Conservation (phyloP, 768 basidiomycete species). For the Agaricus subrufescens region DNA sequence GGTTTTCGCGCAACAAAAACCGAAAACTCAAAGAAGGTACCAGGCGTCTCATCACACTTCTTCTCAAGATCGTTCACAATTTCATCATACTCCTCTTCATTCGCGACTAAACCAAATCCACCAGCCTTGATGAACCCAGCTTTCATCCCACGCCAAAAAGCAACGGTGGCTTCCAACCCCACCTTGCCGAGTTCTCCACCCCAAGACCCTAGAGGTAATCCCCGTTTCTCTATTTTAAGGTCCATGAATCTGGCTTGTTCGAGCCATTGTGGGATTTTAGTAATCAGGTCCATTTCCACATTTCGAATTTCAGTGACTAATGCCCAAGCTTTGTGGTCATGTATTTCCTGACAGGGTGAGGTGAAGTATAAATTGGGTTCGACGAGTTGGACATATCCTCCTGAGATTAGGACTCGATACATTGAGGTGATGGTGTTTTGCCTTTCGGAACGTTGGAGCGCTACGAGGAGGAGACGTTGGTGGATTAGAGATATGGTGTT, state of each 20-base stretch:
- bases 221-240: no score
- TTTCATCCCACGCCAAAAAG: no score
- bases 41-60: background rate
- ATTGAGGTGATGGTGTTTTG: constrained; percentile 3
- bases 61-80: constrained; percentile 4
- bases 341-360: constrained; percentile 1
- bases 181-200: no score
- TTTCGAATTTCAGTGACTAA: background rate
- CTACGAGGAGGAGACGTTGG: constrained; percentile 10
- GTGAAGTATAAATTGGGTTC: background rate
- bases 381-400: constrained; percentile 9
- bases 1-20: background rate
- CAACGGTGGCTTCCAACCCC: no score
- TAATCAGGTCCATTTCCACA: constrained; percentile 3
- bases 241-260: constrained; percentile 3
- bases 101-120: background rate
- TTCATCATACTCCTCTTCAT: constrained; percentile 9
- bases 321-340: background rate
- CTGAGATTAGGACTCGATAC: constrained; percentile 5
- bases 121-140: no score
- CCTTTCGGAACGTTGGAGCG: constrained; percentile 7
- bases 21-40: background rate
- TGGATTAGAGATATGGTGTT: constrained; percentile 8
- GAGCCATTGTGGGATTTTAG: constrained; percentile 1
- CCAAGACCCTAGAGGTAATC: no score